These are phyloP conservation scores for Pistacia atlantica DNA, from an alignment of 345 rosid species.

Conservation along the genomic window DNA sequence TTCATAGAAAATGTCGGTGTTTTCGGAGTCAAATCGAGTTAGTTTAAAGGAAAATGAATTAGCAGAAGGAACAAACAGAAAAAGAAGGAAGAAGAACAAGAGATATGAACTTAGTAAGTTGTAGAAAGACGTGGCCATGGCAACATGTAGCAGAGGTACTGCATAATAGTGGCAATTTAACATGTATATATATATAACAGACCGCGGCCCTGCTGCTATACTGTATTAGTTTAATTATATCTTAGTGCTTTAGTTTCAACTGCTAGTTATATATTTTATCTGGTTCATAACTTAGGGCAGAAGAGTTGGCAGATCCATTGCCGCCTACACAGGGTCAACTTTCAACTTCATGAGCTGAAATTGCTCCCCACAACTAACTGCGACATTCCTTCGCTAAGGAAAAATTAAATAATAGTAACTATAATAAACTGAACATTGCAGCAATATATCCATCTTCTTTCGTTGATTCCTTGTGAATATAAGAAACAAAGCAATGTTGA, in stretches of 20 bases:
- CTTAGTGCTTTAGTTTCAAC: too few species aligned
- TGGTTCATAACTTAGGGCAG: too few species aligned
- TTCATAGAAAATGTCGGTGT: neutral
- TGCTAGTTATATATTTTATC: too few species aligned
- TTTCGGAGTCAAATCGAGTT: conserved; percentile 10
- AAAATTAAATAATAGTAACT: too few species aligned
- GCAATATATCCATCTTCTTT: too few species aligned
- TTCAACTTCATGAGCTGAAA: neutral
- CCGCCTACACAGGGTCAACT: neutral
- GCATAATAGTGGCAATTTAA: neutral
- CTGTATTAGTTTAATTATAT: neutral
- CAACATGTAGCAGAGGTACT: neutral
- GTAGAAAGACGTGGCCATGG: neutral
- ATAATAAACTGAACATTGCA: too few species aligned
- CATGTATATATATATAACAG: neutral
- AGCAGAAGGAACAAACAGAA: neutral
- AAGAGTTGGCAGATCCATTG: neutral
- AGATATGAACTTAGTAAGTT: conserved; percentile 6
- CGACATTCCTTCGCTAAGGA: neutral
- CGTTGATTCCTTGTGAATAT: neutral
- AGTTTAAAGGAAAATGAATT: conserved; percentile 19
- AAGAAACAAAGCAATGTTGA: too few species aligned
- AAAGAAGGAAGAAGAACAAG: neutral
- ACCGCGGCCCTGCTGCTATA: too few species aligned
- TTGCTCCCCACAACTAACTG: neutral